phyloP scores from a whole-genome alignment of 2,329 filamentous ascomycete species.

The Ceratocystiopsis sp. region DNA sequence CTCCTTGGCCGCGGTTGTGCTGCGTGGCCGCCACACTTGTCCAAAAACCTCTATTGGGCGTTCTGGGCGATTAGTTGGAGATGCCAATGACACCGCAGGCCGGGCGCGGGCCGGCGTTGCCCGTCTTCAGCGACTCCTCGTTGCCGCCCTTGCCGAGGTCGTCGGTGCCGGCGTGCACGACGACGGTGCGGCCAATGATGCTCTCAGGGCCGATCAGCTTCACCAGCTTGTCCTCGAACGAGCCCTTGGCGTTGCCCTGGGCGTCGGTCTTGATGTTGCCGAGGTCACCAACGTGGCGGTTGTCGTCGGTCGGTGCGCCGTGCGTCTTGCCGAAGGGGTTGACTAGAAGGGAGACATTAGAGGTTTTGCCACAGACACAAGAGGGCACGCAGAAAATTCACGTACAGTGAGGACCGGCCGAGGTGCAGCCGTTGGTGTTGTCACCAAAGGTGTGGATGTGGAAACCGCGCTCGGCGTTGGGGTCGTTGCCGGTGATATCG shows the following conservation, averaged over 20 bases:
- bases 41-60: too few species aligned
- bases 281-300: constrained; percentile 90
- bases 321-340: constrained; percentile 90
- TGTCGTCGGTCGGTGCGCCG: constrained; percentile 66
- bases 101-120: constrained; percentile 83
- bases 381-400: constrained; percentile 8
- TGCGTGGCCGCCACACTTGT: too few species aligned
- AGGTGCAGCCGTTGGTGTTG: constrained; percentile 99
- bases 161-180: constrained; percentile 88
- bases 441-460: constrained; percentile 98
- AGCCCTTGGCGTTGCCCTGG: constrained; percentile 78
- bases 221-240: constrained; percentile 61
- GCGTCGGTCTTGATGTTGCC: constrained; percentile 94
- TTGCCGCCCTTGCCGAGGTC: constrained; percentile 85
- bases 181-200: constrained; percentile 88
- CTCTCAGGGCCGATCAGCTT: constrained; percentile 95
- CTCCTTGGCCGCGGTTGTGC: background rate
- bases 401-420: constrained; percentile 92
- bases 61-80: constrained; percentile 36
- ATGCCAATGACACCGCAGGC: constrained; percentile 96
- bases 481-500: constrained; percentile 81
- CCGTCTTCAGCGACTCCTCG: constrained; percentile 96
- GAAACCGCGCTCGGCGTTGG: constrained; percentile 94
- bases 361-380: background rate
- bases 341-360: constrained; percentile 36